Conservation (phyloP, 2,329 filamentous ascomycete species). For the Chrysoporthe puriensis region DNA sequence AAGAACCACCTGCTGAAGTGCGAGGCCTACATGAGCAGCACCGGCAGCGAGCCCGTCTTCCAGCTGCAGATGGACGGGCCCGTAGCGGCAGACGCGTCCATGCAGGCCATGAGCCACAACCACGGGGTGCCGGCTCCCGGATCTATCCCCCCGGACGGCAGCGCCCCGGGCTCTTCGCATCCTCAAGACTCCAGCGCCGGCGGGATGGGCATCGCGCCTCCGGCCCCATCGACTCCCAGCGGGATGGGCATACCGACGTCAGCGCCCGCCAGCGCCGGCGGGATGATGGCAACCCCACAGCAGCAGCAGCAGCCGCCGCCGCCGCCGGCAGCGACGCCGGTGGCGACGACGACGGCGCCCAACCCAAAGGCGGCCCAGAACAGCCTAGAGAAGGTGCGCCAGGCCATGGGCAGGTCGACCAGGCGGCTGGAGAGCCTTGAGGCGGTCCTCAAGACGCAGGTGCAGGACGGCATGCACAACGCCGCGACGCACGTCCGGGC, state of each 20-base stretch:
- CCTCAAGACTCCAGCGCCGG: constrained; percentile 10
- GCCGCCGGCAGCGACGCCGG: background rate
- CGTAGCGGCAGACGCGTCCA: constrained; percentile 17
- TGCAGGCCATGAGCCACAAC: constrained; percentile 11
- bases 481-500: constrained; percentile 26
- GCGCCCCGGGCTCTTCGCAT: constrained; percentile 8
- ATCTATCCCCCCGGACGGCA: background rate
- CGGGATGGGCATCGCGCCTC: constrained; percentile 16
- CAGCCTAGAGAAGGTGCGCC: constrained; percentile 27
- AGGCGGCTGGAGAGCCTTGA: constrained; percentile 26
- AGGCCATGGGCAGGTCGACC: constrained; percentile 24
- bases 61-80: constrained; percentile 23
- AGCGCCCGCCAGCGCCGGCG: background rate
- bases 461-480: constrained; percentile 29
- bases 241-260: background rate
- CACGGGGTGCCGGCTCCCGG: background rate
- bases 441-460: constrained; percentile 27
- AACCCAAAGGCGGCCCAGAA: constrained; percentile 25
- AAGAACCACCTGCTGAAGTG: constrained; percentile 27
- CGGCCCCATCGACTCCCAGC: background rate
- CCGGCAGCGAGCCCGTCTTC: constrained; percentile 23
- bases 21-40: constrained; percentile 24
- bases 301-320: background rate
- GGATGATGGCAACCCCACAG: background rate
- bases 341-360: background rate